Conservation (phyloP, 1,284 basidiomycete species). For the Stereum hirsutum region DNA sequence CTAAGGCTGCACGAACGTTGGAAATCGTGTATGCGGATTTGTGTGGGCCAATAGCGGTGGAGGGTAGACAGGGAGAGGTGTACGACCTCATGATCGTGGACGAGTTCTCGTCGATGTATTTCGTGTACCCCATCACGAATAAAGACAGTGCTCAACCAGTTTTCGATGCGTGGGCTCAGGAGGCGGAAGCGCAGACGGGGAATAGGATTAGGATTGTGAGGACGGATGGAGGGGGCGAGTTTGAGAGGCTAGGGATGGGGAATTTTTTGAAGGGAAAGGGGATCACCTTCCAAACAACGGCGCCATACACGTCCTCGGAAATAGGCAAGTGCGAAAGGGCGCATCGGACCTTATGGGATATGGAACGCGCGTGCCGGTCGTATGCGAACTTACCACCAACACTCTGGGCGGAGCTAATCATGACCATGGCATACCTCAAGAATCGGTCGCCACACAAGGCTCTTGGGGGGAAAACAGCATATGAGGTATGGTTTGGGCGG, state of each 20-base stretch:
- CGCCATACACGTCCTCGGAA: neutral
- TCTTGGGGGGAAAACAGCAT: conserved; percentile 3
- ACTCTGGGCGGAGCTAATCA: neutral
- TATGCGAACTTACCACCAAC: neutral
- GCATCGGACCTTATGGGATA: neutral
- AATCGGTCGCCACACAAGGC: neutral
- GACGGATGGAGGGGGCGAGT: conserved; percentile 15
- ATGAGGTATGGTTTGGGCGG: conserved; percentile 9
- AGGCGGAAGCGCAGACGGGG: conserved; percentile 13
- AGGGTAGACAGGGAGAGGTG: conserved; percentile 17
- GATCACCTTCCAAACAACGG: neutral
- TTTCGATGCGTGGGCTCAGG: conserved; percentile 17
- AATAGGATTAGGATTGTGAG: conserved; percentile 11
- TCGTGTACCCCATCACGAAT: conserved; percentile 18
- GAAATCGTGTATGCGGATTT: conserved; percentile 25
- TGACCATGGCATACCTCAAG: neutral
- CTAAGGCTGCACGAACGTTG: conserved; percentile 14
- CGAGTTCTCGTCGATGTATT: conserved; percentile 19
- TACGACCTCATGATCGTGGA: conserved; percentile 28
- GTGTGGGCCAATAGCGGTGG: conserved; percentile 15
- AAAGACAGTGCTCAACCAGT: conserved; percentile 16
- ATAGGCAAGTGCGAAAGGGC: neutral
- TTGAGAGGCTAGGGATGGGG: too few relatives aligned
- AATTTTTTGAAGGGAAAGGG: neutral
- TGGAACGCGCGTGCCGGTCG: neutral